Percentiles rank a stretch among this genome's conserved stretches.
Conservation (phyloP, 768 basidiomycete genomes). For the Phanerodontia chrysosporium region DNA sequence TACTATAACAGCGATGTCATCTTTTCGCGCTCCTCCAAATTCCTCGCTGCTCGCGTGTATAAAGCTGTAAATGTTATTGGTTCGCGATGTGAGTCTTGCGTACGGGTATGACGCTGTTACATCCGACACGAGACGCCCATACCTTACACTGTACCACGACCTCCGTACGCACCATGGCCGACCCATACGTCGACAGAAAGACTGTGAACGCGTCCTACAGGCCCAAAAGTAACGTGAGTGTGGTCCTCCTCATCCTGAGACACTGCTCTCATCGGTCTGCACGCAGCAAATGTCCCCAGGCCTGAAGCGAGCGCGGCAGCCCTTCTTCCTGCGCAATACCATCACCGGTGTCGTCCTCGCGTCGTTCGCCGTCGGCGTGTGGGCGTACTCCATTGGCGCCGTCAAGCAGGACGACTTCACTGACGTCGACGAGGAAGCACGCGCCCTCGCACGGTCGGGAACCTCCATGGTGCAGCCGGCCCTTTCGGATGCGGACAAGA, state of each 20-base stretch:
- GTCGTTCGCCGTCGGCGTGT: slow-evolving; percentile 76
- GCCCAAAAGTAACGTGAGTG: slow-evolving; percentile 33
- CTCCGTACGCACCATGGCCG: neutral
- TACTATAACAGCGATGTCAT: no score
- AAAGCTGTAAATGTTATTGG: neutral
- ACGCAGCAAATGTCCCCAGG: slow-evolving; percentile 82
- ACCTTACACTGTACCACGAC: neutral
- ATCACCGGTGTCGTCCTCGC: slow-evolving; percentile 70
- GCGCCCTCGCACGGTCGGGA: slow-evolving; percentile 40
- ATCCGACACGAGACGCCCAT: slow-evolving; percentile 1
- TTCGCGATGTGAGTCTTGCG: neutral
- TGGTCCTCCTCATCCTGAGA: slow-evolving; percentile 4
- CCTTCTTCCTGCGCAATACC: slow-evolving; percentile 76
- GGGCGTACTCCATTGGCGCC: slow-evolving; percentile 89
- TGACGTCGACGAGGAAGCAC: slow-evolving; percentile 78
- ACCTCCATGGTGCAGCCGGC: slow-evolving; percentile 16
- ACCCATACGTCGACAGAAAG: slow-evolving; percentile 30
- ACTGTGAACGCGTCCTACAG: slow-evolving; percentile 33
- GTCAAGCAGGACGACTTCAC: slow-evolving; percentile 93
- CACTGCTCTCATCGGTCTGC: neutral
- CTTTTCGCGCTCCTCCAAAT: no score
- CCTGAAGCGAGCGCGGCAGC: slow-evolving; percentile 81
- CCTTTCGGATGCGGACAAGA: slow-evolving; percentile 29
- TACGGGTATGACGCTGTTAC: neutral
- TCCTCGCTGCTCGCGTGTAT: no score